Percentiles rank a stretch among this genome's conserved stretches.
Conservation (phyloP, 306 rosid species). For the Lablab purpureus region DNA sequence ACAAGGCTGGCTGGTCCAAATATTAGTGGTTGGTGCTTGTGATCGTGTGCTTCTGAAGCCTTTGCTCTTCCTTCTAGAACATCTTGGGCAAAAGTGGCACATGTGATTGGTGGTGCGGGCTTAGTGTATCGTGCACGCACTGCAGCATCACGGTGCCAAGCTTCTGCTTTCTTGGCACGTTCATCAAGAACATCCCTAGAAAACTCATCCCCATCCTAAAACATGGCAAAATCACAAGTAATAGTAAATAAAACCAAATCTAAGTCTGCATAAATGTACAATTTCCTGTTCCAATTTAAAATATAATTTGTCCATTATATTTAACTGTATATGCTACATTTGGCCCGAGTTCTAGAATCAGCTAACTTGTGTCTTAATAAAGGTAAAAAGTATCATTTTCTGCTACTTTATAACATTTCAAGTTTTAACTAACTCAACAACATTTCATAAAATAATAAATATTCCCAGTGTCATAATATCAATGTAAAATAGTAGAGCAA, state of each 20-base stretch:
- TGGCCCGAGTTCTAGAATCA: slow-evolving; percentile 32
- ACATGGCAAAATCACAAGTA: slow-evolving; percentile 37
- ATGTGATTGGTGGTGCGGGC: slow-evolving; percentile 84
- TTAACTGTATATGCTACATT: neutral
- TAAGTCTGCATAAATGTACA: slow-evolving; percentile 6
- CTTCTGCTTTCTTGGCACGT: slow-evolving; percentile 79
- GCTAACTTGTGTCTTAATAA: neutral
- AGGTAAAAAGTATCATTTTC: slow-evolving; percentile 6
- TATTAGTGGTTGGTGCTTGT: slow-evolving; percentile 90
- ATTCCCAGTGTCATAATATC: neutral
- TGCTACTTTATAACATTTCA: neutral
- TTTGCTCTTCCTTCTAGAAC: slow-evolving; percentile 95
- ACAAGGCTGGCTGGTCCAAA: slow-evolving; percentile 95
- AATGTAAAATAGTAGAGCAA: slow-evolving; percentile 22
- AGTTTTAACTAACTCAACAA: neutral
- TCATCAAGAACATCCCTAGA: slow-evolving; percentile 80
- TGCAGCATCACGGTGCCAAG: slow-evolving; percentile 84
- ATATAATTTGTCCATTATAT: neutral
- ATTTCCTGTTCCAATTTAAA: slow-evolving; percentile 35
- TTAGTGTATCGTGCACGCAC: slow-evolving; percentile 65
- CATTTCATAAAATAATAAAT: slow-evolving; percentile 6
- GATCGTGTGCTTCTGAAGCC: slow-evolving; percentile 85
- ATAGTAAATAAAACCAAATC: slow-evolving; percentile 6
- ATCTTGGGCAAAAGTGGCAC: slow-evolving; percentile 98
- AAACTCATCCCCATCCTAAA: slow-evolving; percentile 80